A percentile compares a stretch with the other conserved stretches of the same genome.
Evolutionary conservation across 2,329 filamentous ascomycete species (phyloP).

Genomic region (Ophiostoma ips): DNA sequence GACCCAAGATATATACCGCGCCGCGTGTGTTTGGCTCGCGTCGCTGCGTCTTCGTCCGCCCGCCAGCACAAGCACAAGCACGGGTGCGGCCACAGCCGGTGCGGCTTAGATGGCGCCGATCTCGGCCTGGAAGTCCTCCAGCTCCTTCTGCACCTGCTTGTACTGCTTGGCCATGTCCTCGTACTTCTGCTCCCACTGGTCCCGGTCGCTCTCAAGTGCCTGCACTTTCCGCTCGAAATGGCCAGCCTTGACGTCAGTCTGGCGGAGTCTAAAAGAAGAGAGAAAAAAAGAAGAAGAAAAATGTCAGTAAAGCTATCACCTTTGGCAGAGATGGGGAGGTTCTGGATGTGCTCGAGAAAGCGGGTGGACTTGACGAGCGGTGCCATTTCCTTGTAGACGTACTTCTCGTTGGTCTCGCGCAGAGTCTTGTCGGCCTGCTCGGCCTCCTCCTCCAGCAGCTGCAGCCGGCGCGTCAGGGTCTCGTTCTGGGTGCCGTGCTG

Average conservation of each 20-base stretch:
- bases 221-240: slow-evolving; percentile 99
- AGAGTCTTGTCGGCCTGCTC: slow-evolving; percentile 94
- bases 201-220: slow-evolving; percentile 79
- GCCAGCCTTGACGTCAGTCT: slow-evolving; percentile 97
- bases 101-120: slow-evolving; percentile 77
- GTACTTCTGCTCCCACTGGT: slow-evolving; percentile 95
- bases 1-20: slow-evolving; percentile 5
- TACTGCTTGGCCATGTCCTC: slow-evolving; percentile 96
- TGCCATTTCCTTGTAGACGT: slow-evolving; percentile 27
- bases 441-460: slow-evolving; percentile 94
- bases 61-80: not conserved
- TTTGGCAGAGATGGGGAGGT: slow-evolving; percentile 7
- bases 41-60: not conserved
- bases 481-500: slow-evolving; percentile 84
- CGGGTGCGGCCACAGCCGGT: not conserved
- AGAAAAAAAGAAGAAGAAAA: slow-evolving; percentile 8
- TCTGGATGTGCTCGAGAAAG: slow-evolving; percentile 9
- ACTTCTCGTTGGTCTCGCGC: slow-evolving; percentile 98
- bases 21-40: not conserved
- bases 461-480: slow-evolving; percentile 77
- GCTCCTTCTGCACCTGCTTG: slow-evolving; percentile 67
- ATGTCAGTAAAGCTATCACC: slow-evolving; percentile 6
- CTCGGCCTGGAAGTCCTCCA: slow-evolving; percentile 80
- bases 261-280: slow-evolving; percentile 60
- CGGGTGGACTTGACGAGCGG: not conserved